Base-by-base conservation (phyloP, 345 rosid genomes). In the Gossypium mustelinum region DNA sequence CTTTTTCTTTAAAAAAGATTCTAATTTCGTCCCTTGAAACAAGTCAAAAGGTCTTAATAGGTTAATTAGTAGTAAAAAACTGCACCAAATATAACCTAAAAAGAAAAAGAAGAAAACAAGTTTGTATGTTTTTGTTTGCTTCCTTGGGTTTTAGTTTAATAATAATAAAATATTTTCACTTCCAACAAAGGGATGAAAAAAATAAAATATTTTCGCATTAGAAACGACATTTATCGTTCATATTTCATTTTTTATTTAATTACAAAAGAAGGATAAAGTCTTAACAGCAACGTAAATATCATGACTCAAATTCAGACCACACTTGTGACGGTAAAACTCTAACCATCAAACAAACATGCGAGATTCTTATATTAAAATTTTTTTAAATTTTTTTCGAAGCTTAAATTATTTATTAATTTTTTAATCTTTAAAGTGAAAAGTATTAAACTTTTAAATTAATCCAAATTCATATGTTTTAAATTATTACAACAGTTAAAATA, bases 161-260 rank as follows among this genome's bases (percentile, higher is more conserved):
- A 47, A 34, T 34, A 34, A 34, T 34, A 34, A 34, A 34, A 34
- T 18, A 51, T 55, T 25, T 62, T 79, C 58, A 64, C 45, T 60
- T 79, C 81, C 76, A 56, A 80, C 60, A 62, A 39, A 39, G 57
- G 60, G 41, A 72, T 70, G 34, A 59, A 50, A 39, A 51, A 43
- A 58, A 20, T 22, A 11, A 63, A 54, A 11, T 29, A 68, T 39
- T 11, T 39, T n/a, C 9, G 22, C 45, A 41, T 4, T 60, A 6
- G 17, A 69, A 6, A 56, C 4, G 18, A 75, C 69, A 17, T 79
- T 76, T 74, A 70, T 71, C 63, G 56, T 75, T 77, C 74, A 81
- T 58, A 51, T 71, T 79, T 76, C 24, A 24, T 24, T 73, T 4
- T 3, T 29, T 20, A 20, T 29, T 29, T 3, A 29, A 29, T 29